phyloP scores from a whole-genome alignment of 2,329 filamentous ascomycete species.

The Aureobasidium uvarum region DNA sequence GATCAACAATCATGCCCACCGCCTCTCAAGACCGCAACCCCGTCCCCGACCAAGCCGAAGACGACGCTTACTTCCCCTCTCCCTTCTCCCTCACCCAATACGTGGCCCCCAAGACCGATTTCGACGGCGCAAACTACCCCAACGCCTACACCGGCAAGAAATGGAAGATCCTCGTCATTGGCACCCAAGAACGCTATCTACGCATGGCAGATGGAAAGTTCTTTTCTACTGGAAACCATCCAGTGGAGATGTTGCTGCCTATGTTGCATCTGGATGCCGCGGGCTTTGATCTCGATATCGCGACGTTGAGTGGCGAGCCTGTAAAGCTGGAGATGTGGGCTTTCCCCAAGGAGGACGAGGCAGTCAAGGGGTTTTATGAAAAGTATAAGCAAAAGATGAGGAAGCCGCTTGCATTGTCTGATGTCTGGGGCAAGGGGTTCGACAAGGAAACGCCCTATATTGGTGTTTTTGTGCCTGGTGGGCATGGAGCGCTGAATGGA shows the following conservation, averaged over 20 bases:
- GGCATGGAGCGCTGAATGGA: constrained; percentile 9
- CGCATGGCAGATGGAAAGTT: constrained; percentile 11
- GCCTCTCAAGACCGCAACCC: constrained; percentile 1
- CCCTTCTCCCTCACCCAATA: constrained; percentile 12
- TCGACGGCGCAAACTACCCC: not conserved
- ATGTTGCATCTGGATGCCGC: constrained; percentile 2
- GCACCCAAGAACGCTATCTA: not conserved
- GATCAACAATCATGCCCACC: not conserved
- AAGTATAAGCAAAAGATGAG: constrained; percentile 8
- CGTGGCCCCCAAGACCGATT: constrained; percentile 6
- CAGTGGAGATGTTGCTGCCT: constrained; percentile 3
- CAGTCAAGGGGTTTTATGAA: not conserved
- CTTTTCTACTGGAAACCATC: constrained; percentile 14
- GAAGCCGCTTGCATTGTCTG: not conserved
- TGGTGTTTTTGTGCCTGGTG: constrained; percentile 8
- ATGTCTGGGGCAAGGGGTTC: constrained; percentile 9
- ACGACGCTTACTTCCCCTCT: constrained; percentile 10
- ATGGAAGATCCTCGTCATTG: constrained; percentile 14
- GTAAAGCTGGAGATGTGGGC: constrained; percentile 9
- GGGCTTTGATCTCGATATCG: constrained; percentile 1
- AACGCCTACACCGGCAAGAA: not conserved
- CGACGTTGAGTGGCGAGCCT: not conserved
- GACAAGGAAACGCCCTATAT: not conserved
- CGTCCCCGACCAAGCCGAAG: constrained; percentile 13
- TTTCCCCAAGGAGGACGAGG: not conserved